Evolutionary conservation across 495 filamentous ascomycete genomes (phyloP).

Genomic region (Penicillium ucsense): DNA sequence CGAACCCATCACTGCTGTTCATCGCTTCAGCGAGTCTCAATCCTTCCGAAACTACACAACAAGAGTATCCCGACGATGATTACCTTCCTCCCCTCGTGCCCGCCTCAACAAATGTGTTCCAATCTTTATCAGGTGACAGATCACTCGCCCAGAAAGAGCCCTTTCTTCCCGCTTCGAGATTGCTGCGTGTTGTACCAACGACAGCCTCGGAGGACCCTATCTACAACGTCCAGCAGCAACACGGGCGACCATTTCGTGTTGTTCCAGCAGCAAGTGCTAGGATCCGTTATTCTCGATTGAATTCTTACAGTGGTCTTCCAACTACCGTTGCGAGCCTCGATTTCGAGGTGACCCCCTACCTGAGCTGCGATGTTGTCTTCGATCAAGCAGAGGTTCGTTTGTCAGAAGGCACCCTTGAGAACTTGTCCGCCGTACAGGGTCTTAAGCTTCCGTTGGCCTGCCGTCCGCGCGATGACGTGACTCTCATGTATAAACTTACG

Average conservation of each 20-base stretch:
- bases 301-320: slow-evolving; percentile 51
- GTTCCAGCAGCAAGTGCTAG: slow-evolving; percentile 77
- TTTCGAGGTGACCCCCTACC: slow-evolving; percentile 77
- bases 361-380: slow-evolving; percentile 61
- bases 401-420: slow-evolving; percentile 56
- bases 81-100: slow-evolving; percentile 71
- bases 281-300: slow-evolving; percentile 68
- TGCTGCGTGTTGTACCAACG: slow-evolving; percentile 65
- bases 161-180: slow-evolving; percentile 67
- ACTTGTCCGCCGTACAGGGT: slow-evolving; percentile 49
- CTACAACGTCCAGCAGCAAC: slow-evolving; percentile 51
- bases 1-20: slow-evolving; percentile 69
- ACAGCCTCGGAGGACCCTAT: slow-evolving; percentile 50
- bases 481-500: slow-evolving; percentile 69
- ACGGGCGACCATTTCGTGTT: slow-evolving; percentile 57
- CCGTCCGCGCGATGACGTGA: slow-evolving; percentile 74
- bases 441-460: slow-evolving; percentile 57
- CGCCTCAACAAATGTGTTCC: slow-evolving; percentile 70
- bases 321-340: slow-evolving; percentile 74
- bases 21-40: slow-evolving; percentile 61
- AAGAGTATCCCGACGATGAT: slow-evolving; percentile 47
- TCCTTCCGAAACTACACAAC: slow-evolving; percentile 40
- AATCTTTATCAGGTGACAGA: slow-evolving; percentile 64
- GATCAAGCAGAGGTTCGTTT: slow-evolving; percentile 56
- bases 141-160: slow-evolving; percentile 55